Evolutionary conservation across 805 yeast species (phyloP).

Genomic region (Kluyveromyces dobzhanskii): DNA sequence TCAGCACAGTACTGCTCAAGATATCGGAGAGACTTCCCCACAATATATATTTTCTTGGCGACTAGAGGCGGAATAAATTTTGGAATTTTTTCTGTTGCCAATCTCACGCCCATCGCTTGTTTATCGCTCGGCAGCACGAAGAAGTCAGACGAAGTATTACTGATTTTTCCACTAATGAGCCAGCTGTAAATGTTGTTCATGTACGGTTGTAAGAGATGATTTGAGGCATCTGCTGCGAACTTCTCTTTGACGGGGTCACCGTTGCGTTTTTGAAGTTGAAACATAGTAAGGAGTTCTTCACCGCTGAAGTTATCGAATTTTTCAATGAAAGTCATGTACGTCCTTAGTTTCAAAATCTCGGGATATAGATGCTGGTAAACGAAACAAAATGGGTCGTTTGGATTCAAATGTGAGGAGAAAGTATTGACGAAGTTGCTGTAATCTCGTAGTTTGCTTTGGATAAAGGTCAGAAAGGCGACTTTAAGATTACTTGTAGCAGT

Average conservation of each 20-base stretch:
- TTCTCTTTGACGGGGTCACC: conserved; percentile 53
- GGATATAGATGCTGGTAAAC: conserved; percentile 1
- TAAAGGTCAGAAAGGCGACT: conserved; percentile 48
- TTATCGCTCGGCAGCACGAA: conserved; percentile 34
- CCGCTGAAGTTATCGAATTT: conserved; percentile 32
- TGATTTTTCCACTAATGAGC: conserved; percentile 59
- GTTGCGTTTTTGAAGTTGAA: conserved; percentile 43
- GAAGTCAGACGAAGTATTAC: conserved; percentile 49
- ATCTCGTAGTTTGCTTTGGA: conserved; percentile 34
- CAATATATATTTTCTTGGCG: conserved; percentile 44
- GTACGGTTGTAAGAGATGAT: conserved; percentile 48
- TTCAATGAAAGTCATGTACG: conserved; percentile 39
- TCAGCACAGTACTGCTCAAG: conserved; percentile 60
- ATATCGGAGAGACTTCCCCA: conserved; percentile 67
- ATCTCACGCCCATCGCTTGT: conserved; percentile 11
- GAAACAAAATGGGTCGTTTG: not conserved
- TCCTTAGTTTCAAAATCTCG: conserved; percentile 48
- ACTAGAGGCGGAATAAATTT: conserved; percentile 30
- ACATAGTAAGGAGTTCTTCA: conserved; percentile 44
- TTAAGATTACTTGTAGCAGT: conserved; percentile 42
- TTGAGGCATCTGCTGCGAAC: conserved; percentile 38
- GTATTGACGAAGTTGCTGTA: conserved; percentile 37
- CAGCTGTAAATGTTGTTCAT: conserved; percentile 52
- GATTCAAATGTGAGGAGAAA: not conserved
- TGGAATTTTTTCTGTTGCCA: conserved; percentile 29